Base-by-base conservation (phyloP, 345 rosid genomes). In the Gossypium arboreum region DNA sequence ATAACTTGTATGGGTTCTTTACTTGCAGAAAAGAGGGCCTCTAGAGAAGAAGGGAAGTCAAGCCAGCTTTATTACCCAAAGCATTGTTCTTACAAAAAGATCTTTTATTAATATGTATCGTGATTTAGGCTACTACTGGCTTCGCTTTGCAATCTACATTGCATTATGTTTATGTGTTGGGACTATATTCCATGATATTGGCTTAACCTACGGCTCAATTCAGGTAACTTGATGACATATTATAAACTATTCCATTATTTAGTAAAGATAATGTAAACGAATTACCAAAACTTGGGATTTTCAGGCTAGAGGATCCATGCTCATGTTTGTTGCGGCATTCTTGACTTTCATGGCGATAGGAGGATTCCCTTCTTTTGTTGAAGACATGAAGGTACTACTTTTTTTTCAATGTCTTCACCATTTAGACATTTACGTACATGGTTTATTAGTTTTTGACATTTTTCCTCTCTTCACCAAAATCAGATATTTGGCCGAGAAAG, bases 71-170 rank as follows among this genome's bases (percentile, higher is more conserved):
- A 73, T 83, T 2, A 83, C 77, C 8, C 88, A 85, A 39, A 56
- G 84, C 65, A 7, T 77, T 15, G 82, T 81, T 45, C 86, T 83
- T 43, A 83, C 84, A 0, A 75, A 58, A 61, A 80, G 92, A 79
- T 90, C 92, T 0, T 86, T 79, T 1, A 77, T 85, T 55, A 86
- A 90, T 83, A 90, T 90, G 91, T 85, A 81, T 13, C 89, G 94
- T 0, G 90, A 88, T 58, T 68, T 88, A 68, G 91, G 90, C 24
- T 89, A 88, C 63, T 89, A 88, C 47, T 88, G 90, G 94, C 86
- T 88, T 73, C 88, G 89, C 55, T 81, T 88, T 50, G 89, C 78
- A 11, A 79, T 86, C 74, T 85, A 90, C 20, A 58, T 88, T 22
- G 88, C 86, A 0, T 62, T 86, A 52, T 76, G 88, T 51, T 68